These are phyloP conservation scores for Vitis riparia DNA, from an alignment of 164 flowering plant species.

Conservation along the genomic window DNA sequence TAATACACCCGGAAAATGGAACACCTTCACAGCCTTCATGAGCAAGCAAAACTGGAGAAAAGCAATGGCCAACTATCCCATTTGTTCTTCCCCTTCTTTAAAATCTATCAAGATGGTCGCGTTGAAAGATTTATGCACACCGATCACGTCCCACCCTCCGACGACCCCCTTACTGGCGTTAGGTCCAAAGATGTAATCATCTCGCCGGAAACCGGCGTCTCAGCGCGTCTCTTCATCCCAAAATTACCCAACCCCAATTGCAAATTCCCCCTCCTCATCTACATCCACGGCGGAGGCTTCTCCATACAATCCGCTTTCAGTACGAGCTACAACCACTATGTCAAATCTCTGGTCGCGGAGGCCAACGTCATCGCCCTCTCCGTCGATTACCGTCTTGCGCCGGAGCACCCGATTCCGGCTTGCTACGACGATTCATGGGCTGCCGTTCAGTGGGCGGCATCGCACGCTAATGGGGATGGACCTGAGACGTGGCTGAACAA, in stretches of 20 bases:
- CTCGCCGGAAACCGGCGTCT: conserved; percentile 16
- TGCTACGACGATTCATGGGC: conserved; percentile 48
- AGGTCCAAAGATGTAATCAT: conserved; percentile 34
- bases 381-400: conserved; percentile 36
- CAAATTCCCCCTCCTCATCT: conserved; percentile 31
- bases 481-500: conserved; percentile 17
- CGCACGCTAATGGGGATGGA: conserved; percentile 14
- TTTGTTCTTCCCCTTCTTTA: conserved; percentile 10
- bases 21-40: too few relatives aligned
- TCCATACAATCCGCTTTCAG: conserved; percentile 28
- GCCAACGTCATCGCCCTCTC: conserved; percentile 38
- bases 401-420: conserved; percentile 40
- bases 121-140: conserved; percentile 14
- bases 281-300: conserved; percentile 48
- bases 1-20: too few relatives aligned
- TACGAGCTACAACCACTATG: conserved; percentile 14
- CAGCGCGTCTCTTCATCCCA: conserved; percentile 44
- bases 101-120: conserved; percentile 27
- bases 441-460: conserved; percentile 26
- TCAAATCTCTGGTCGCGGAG: conserved; percentile 17
- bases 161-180: conserved; percentile 24
- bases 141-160: conserved; percentile 9
- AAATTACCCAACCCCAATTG: conserved; percentile 2
- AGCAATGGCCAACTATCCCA: neutral
- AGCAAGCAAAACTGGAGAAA: too few relatives aligned